Evolutionary conservation across 768 basidiomycete genomes (phyloP).

Genomic region (Cystofilobasidium ferigula): DNA sequence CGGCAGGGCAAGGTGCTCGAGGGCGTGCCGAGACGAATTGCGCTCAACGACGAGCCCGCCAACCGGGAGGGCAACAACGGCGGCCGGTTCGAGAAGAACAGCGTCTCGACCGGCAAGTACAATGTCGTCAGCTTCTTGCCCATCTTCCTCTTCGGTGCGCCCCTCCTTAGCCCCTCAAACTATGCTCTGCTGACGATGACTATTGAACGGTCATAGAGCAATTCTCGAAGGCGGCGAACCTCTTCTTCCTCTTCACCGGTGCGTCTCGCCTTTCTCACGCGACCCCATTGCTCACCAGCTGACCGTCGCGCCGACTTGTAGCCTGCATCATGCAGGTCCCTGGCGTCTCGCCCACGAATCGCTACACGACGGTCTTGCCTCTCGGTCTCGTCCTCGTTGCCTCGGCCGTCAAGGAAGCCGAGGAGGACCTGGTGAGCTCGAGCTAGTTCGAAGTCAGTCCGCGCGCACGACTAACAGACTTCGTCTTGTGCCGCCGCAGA

Average conservation of each 20-base stretch:
- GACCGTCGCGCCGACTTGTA: constrained; percentile 14
- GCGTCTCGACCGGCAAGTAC: constrained; percentile 90
- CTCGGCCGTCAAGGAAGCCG: constrained; percentile 86
- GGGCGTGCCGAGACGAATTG: constrained; percentile 49
- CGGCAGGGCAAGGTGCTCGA: constrained; percentile 29
- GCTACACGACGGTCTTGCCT: constrained; percentile 87
- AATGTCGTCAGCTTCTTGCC: constrained; percentile 75
- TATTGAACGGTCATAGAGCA: constrained; percentile 54
- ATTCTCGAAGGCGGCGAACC: constrained; percentile 96
- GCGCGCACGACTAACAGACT: neutral
- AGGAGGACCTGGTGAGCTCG: constrained; percentile 75
- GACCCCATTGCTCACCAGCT: neutral
- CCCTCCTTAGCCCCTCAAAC: constrained; percentile 18
- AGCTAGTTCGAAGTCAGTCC: neutral
- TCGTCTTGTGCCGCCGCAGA: constrained; percentile 38
- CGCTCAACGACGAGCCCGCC: constrained; percentile 62
- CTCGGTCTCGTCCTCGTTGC: constrained; percentile 78
- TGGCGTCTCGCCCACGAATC: constrained; percentile 89
- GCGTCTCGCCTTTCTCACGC: constrained; percentile 1
- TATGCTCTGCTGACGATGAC: constrained; percentile 28
- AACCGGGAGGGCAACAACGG: constrained; percentile 41
- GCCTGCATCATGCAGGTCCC: constrained; percentile 96
- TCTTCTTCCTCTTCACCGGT: constrained; percentile 91
- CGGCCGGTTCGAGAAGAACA: constrained; percentile 61
- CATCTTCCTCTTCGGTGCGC: constrained; percentile 81